A percentile compares a stretch with the other conserved stretches of the same genome.
Conservation (phyloP, 305 asterid species). For the Fraxinus floribunda region DNA sequence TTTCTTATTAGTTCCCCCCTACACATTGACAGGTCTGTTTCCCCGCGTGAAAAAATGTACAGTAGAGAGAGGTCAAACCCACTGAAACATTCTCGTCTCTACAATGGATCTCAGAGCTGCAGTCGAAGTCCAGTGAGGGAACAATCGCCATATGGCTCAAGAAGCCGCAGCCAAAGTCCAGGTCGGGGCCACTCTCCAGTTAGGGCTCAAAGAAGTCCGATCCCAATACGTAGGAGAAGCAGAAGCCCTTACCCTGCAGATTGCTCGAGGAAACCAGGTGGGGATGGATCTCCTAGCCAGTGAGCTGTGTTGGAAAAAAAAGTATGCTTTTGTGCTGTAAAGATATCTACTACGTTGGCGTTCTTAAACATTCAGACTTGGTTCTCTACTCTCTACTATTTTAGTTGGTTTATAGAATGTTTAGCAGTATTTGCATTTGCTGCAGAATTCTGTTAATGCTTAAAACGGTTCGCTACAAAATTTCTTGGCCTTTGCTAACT, state of each 20-base stretch:
- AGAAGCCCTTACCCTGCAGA: constrained; percentile 44
- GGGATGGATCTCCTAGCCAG: constrained; percentile 48
- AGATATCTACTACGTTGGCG: not conserved
- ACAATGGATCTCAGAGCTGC: constrained; percentile 38
- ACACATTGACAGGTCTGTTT: constrained; percentile 50
- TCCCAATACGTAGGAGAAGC: constrained; percentile 52
- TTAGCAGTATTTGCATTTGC: not conserved
- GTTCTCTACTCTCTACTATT: not conserved
- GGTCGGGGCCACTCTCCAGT: constrained; percentile 37
- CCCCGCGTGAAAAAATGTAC: constrained; percentile 63
- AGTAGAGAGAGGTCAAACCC: constrained; percentile 61
- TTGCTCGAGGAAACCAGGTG: constrained; percentile 30
- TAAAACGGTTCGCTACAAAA: not conserved
- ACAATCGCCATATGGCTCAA: constrained; percentile 58
- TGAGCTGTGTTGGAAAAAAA: constrained; percentile 10
- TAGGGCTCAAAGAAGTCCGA: constrained; percentile 24
- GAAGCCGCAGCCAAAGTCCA: constrained; percentile 75
- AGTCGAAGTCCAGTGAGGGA: constrained; percentile 49
- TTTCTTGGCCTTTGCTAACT: not conserved
- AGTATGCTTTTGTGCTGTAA: not conserved
- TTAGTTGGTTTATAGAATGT: not conserved
- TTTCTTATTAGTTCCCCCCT: not conserved
- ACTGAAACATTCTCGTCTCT: constrained; percentile 43
- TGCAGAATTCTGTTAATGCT: not conserved
- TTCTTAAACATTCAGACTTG: not conserved